Percentiles rank a stretch among this genome's conserved stretches.
Evolutionary conservation across 805 yeast genomes (phyloP).

Genomic region (Candida schatavii): DNA sequence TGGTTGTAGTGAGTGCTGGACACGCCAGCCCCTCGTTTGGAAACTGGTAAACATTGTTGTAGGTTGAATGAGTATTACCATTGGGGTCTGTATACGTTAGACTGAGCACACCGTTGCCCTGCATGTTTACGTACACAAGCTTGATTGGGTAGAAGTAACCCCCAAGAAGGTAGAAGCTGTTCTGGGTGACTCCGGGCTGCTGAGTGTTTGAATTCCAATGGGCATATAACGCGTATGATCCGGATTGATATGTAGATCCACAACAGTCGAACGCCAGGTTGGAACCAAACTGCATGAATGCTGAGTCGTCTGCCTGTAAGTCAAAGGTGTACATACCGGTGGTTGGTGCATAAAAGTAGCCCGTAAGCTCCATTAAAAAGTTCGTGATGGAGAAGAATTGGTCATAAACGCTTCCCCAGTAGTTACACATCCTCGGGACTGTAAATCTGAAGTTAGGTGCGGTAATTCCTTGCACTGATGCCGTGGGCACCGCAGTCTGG

Average conservation of each 20-base stretch:
- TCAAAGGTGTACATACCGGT: conserved; percentile 1
- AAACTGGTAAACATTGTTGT: background rate
- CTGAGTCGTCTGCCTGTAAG: conserved; percentile 6
- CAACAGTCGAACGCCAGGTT: conserved; percentile 35
- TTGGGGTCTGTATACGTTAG: background rate
- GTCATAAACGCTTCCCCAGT: background rate
- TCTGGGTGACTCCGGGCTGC: background rate
- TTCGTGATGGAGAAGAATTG: background rate
- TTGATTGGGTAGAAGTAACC: background rate
- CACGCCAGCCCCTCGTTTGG: background rate
- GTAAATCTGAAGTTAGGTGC: background rate
- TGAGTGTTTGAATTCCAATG: background rate
- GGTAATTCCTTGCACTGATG: background rate
- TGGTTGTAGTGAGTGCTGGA: background rate
- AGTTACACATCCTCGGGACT: background rate
- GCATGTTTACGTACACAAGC: background rate
- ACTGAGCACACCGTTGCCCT: background rate
- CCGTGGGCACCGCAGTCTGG: background rate
- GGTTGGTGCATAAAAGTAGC: background rate
- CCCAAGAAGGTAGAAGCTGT: background rate
- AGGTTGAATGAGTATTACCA: background rate
- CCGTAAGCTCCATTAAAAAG: conserved; percentile 1
- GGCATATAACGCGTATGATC: background rate
- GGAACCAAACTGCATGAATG: conserved; percentile 20
- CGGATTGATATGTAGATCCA: background rate